A percentile compares a stretch with the other conserved stretches of the same genome.
Evolutionary conservation across 2,329 filamentous ascomycete genomes (phyloP).

Genomic region (Raffaelea deltoideospora): DNA sequence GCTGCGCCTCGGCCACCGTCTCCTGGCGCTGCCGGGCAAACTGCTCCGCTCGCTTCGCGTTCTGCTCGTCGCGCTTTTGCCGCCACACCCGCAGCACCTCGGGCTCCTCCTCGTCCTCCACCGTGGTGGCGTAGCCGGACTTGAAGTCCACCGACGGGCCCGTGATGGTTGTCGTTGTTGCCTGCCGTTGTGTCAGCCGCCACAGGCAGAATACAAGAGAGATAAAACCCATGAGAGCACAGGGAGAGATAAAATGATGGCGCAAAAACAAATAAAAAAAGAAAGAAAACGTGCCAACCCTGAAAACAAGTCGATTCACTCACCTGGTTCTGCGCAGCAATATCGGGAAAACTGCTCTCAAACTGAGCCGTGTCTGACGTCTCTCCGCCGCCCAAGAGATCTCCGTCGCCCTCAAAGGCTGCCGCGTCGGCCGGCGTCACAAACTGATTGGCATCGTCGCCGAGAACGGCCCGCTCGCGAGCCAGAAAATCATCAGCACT

Average conservation of each 20-base stretch:
- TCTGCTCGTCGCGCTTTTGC: conserved; percentile 68
- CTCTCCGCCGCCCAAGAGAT: conserved; percentile 54
- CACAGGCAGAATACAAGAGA: too few species aligned
- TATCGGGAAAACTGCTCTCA: conserved; percentile 80
- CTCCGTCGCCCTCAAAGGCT: conserved; percentile 38
- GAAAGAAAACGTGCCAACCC: not conserved
- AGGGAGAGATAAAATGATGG: too few species aligned
- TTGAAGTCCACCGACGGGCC: conserved; percentile 50
- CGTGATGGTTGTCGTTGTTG: conserved; percentile 49
- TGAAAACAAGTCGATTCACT: conserved; percentile 2
- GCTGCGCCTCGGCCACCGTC: conserved; percentile 75
- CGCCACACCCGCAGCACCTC: conserved; percentile 88
- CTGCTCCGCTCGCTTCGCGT: conserved; percentile 71
- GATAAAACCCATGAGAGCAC: too few species aligned
- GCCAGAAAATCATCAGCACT: conserved; percentile 75
- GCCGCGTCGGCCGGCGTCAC: conserved; percentile 51
- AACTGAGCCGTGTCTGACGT: conserved; percentile 41
- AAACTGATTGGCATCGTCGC: conserved; percentile 89
- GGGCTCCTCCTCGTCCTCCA: conserved; percentile 63
- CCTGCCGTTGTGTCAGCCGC: not conserved
- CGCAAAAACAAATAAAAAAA: not conserved
- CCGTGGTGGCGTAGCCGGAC: conserved; percentile 42
- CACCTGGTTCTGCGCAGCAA: conserved; percentile 55
- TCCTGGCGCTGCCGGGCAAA: conserved; percentile 70
- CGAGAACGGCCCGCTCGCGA: conserved; percentile 77